Evolutionary conservation across 1,284 basidiomycete genomes (phyloP).

Genomic region (Exobasidium cylindrosporum): DNA sequence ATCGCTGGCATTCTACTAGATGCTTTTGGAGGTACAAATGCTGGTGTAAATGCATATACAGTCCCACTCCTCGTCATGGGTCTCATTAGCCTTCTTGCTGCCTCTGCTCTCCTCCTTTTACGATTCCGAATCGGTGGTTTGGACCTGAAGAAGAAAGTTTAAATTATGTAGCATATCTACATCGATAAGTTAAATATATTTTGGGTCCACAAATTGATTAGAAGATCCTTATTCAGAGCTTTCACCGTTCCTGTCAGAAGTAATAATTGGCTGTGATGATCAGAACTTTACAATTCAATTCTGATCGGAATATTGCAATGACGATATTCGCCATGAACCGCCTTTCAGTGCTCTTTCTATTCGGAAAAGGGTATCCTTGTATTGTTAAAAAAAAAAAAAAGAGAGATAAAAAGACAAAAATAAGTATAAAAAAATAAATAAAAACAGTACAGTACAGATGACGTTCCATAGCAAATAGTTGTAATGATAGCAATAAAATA

Average conservation of each 20-base stretch:
- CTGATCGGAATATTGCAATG: background rate
- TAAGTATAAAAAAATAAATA: background rate
- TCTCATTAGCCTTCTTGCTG: constrained; percentile 24
- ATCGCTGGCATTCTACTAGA: constrained; percentile 34
- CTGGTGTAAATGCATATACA: background rate
- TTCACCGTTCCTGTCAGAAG: too few species aligned
- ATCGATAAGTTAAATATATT: too few species aligned
- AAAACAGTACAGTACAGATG: too few species aligned
- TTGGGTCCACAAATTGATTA: too few species aligned
- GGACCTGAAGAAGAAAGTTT: constrained; percentile 15
- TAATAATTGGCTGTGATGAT: too few species aligned
- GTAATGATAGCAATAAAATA: background rate
- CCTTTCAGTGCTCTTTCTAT: too few species aligned
- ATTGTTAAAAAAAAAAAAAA: background rate
- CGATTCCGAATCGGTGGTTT: constrained; percentile 17
- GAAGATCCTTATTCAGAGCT: too few species aligned
- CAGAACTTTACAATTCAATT: background rate
- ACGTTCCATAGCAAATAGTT: background rate
- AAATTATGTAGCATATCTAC: background rate
- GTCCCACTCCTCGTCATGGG: constrained; percentile 1
- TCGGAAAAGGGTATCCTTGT: background rate
- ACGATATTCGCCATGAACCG: background rate
- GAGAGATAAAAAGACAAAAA: background rate
- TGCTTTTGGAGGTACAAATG: constrained; percentile 23
- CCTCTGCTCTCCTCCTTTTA: constrained; percentile 22